Base-by-base conservation (phyloP, 192 early-diverging fungal species). In the Linnemannia schmuckeri region DNA sequence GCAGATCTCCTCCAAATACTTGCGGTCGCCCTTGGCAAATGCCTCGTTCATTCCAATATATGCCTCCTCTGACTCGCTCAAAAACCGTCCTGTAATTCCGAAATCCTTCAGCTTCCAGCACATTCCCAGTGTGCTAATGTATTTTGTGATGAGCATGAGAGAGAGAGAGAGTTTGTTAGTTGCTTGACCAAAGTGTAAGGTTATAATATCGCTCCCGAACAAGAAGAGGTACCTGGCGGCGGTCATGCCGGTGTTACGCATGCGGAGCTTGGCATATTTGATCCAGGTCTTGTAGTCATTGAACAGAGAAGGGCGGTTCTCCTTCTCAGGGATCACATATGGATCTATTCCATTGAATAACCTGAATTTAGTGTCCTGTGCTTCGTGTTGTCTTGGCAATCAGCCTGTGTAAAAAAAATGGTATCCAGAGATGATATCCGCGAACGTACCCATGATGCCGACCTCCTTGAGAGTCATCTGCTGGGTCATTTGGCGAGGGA, bases 11-110 rank as follows among this genome's bases (percentile, higher is more conserved):
- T 92, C 90, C 15, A 95, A 82, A 15, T 90, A 83, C 38, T 80
- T 78, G 37, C 91, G 82, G 81, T 94, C 93, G 63, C 94, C 94
- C 80, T 90, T 90, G 47, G 94, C 93, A 84, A 92, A 95, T 3
- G 93, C 92, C 76, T 94, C 92, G 74, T 95, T 95, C 94, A 95
- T 94, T 71, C 85, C 81, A 42, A 90, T 90, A 79, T 94, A 94
- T 30, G 93, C 89, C 37, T 89, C 90, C 75, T 95, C 93, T 0
- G 93, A 94, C 61, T 91, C 82, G 13, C 75, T 72, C 66, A 92
- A 89, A 87, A 95, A 95, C 42, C 90, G 86, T 35, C 70, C 83
- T 66, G 90, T 90, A 68, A 92, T 89, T 90, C 94, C 91, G 77
- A 89, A 92, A 57, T 91, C 83, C 72, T 90, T 91, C 22, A 90